Conservation (phyloP, 352 stramenopile species). For the Phytophthora palmivora region DNA sequence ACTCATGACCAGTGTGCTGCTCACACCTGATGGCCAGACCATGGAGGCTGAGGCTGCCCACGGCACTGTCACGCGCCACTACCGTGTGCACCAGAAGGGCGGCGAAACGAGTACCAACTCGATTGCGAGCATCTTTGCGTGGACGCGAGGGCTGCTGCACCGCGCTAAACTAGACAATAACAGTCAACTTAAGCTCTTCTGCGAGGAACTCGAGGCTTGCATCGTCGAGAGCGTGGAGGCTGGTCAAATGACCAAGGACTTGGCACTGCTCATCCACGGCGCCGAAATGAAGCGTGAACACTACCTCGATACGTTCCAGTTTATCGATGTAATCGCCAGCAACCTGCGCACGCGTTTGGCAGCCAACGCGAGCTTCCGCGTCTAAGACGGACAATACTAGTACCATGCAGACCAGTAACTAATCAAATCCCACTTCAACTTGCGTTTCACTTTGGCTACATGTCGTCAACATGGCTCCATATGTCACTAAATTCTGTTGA, state of each 20-base stretch:
- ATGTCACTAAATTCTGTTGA: too few relatives aligned
- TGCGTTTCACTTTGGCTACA: not conserved
- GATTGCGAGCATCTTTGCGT: constrained; percentile 91
- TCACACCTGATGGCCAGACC: constrained; percentile 86
- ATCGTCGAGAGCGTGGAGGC: constrained; percentile 87
- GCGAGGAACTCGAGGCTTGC: constrained; percentile 72
- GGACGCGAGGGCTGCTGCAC: constrained; percentile 85
- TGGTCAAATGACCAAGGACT: constrained; percentile 90
- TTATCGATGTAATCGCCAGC: constrained; percentile 60
- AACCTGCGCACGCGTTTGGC: constrained; percentile 53
- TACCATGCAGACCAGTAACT: too few relatives aligned
- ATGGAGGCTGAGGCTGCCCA: constrained; percentile 90
- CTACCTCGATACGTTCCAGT: constrained; percentile 85
- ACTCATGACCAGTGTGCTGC: constrained; percentile 89
- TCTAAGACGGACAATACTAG: constrained; percentile 17
- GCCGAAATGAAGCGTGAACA: constrained; percentile 76
- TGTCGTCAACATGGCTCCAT: not conserved
- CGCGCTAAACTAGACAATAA: constrained; percentile 89
- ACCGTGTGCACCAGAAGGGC: constrained; percentile 88
- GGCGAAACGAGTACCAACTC: constrained; percentile 90
- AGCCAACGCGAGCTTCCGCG: constrained; percentile 40
- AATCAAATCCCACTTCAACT: too few relatives aligned
- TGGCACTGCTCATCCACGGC: constrained; percentile 84
- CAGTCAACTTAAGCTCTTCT: constrained; percentile 74
- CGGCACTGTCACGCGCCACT: constrained; percentile 91